A percentile compares a stretch with the other conserved stretches of the same genome.
These are phyloP conservation scores for Neostapfia colusana DNA, from an alignment of 176 grass and related monocot genomes.

Conservation along the genomic window DNA sequence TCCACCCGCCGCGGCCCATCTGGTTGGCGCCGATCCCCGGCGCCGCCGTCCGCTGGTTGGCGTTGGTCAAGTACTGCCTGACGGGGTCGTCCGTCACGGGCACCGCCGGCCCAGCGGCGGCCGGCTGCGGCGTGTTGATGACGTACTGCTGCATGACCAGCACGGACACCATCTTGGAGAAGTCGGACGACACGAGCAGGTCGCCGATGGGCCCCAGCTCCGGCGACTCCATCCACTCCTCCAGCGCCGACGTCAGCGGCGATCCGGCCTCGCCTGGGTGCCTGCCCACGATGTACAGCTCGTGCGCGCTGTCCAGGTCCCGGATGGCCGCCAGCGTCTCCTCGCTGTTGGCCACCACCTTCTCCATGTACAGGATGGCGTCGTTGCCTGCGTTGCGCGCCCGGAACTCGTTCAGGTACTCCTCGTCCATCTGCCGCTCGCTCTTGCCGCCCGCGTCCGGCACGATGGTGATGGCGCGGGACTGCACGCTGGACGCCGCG, in stretches of 20 bases:
- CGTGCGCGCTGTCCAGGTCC: conserved; percentile 42
- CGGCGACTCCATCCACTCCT: conserved; percentile 61
- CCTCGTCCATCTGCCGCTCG: conserved; percentile 59
- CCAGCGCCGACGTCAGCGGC: conserved; percentile 48
- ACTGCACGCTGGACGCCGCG: conserved; percentile 13
- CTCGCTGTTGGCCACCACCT: conserved; percentile 59
- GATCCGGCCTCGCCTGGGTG: conserved; percentile 46
- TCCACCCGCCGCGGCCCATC: conserved; percentile 31
- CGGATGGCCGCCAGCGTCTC: conserved; percentile 58
- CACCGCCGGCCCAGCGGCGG: background rate
- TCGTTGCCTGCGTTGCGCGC: conserved; percentile 40
- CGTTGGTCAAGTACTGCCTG: conserved; percentile 48
- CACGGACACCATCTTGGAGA: conserved; percentile 50
- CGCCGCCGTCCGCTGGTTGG: conserved; percentile 42
- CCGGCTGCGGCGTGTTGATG: conserved; percentile 19
- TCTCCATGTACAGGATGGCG: conserved; percentile 51
- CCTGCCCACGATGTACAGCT: conserved; percentile 65
- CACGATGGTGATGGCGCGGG: conserved; percentile 53
- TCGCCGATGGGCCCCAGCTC: conserved; percentile 75
- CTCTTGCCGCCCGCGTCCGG: conserved; percentile 29
- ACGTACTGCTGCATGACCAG: conserved; percentile 68
- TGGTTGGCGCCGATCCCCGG: background rate
- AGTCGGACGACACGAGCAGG: conserved; percentile 49
- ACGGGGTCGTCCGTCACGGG: conserved; percentile 31
- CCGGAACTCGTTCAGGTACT: conserved; percentile 60